phyloP scores from a whole-genome alignment of 495 filamentous ascomycete genomes.

The Staphylotrichum tortipilum region DNA sequence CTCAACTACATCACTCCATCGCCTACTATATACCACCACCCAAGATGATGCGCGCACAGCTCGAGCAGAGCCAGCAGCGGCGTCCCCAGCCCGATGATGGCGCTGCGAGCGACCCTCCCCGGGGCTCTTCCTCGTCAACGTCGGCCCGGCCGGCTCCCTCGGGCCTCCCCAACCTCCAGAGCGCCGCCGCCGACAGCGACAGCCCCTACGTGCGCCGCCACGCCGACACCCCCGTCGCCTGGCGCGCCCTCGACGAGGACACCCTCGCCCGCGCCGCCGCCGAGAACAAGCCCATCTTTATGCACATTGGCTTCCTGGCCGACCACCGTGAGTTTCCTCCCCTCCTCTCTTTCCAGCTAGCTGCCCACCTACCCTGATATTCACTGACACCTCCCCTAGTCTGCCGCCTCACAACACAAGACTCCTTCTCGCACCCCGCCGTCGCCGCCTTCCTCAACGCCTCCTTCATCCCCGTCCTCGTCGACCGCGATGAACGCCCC shows the following conservation, averaged over 20 bases:
- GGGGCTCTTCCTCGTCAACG: neutral
- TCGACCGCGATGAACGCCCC: slow-evolving; percentile 91
- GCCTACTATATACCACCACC: neutral
- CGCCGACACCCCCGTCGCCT: slow-evolving; percentile 78
- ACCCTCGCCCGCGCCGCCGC: slow-evolving; percentile 66
- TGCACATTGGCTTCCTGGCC: slow-evolving; percentile 92
- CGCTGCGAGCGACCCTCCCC: neutral
- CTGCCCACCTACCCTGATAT: too few species aligned
- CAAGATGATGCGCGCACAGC: slow-evolving; percentile 23
- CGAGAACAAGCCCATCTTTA: slow-evolving; percentile 78
- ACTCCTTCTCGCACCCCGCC: slow-evolving; percentile 77
- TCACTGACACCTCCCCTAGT: too few species aligned
- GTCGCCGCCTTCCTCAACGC: slow-evolving; percentile 78
- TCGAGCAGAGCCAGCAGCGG: slow-evolving; percentile 16
- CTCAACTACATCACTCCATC: too few species aligned
- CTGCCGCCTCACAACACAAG: slow-evolving; percentile 90
- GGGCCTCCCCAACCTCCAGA: slow-evolving; percentile 44
- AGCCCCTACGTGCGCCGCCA: slow-evolving; percentile 81
- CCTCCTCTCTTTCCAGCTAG: neutral
- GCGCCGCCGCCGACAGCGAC: slow-evolving; percentile 63
- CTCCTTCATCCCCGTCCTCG: slow-evolving; percentile 83
- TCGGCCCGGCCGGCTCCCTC: too few species aligned
- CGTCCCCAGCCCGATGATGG: neutral
- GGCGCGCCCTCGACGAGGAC: slow-evolving; percentile 82
- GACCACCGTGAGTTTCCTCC: slow-evolving; percentile 67